Evolutionary conservation across 1,139 yeast genomes (phyloP), one percentile per base, ranked within the genome.

Genomic region (Spencermartinsiella ligniputridi): DNA sequence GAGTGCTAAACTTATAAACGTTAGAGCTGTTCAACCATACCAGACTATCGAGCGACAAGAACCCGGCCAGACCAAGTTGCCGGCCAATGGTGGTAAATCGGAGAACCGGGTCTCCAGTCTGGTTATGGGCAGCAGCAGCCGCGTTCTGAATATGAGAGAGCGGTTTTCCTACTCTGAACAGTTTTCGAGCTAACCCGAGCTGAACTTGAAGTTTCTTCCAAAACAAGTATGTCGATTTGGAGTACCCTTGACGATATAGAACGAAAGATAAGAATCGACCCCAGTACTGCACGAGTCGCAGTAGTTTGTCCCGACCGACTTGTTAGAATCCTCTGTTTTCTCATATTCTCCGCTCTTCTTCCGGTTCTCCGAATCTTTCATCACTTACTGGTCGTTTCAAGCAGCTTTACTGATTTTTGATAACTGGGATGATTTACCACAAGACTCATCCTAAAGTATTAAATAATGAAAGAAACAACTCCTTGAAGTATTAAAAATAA

Each of bases 121-220:
- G 83, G 66, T 87, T 83, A 60, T 81, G 87, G 57, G 71, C 77
- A 17, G 86, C 76, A 53, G 76, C 75, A 3, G 87, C 74, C 5
- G 94, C 89, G 13, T 79, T 74, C 58, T 83, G 82, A 48, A 85
- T 63, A 63, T 85, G 90, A 60, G 75, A 76, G 59, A 90, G 68
- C 1, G 96, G 96, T 68, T 89, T 90, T 54, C 89, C 78, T 61
- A 83, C 81, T 58, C 97, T 77, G 74, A 90, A 70, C 17, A 90
- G 81, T 70, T 90, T 90, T 64, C 97, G 80, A 49, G 88, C 75
- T 52, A 84, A 70, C 15, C 87, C 79, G 32, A 83, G 72, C 52
- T 82, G 80, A 40, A 64, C 63, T 63, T 80, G 82, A 46, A 84
- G 62, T 18, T 71, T 69, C 53, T 71, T 71, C 67, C 80, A 75